Conservation (phyloP, 495 filamentous ascomycete species). For the Aspergillus panamensis region DNA sequence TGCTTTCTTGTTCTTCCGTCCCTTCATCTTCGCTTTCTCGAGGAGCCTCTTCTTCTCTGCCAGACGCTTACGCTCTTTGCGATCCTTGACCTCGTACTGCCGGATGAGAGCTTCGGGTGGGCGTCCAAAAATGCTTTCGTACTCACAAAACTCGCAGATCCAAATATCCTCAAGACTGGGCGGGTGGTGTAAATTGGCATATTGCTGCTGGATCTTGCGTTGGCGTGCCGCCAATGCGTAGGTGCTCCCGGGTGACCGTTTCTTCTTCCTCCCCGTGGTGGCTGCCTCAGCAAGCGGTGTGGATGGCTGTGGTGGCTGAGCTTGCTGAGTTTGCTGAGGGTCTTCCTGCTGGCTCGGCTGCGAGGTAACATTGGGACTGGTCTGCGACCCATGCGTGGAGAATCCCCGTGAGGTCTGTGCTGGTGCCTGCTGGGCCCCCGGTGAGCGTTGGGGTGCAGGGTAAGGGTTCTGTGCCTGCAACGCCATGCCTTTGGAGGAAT, state of each 20-base stretch:
- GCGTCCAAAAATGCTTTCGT: constrained; percentile 79
- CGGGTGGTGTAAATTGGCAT: constrained; percentile 72
- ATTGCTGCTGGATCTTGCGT: constrained; percentile 66
- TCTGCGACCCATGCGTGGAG: constrained; percentile 61
- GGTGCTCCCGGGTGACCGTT: constrained; percentile 52
- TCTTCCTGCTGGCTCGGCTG: constrained; percentile 29
- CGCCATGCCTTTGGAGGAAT: constrained; percentile 61
- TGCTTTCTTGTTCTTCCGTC: constrained; percentile 74
- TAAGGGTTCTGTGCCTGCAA: constrained; percentile 43
- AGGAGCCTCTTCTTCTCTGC: constrained; percentile 80
- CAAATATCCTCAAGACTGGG: constrained; percentile 74
- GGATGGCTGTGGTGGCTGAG: constrained; percentile 31
- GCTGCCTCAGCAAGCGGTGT: constrained; percentile 24
- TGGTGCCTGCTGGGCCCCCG: constrained; percentile 29
- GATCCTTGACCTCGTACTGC: constrained; percentile 92
- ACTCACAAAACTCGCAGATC: constrained; percentile 93
- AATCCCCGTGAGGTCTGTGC: constrained; percentile 37
- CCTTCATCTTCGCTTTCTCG: constrained; percentile 95
- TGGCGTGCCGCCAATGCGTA: constrained; percentile 63
- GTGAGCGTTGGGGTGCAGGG: constrained; percentile 33
- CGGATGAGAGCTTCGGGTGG: constrained; percentile 82
- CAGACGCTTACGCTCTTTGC: constrained; percentile 72
- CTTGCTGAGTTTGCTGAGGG: constrained; percentile 29
- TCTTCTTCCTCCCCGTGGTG: constrained; percentile 50
- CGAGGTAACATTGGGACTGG: constrained; percentile 51